These are phyloP conservation scores for Cardiospermum halicacabum DNA, from an alignment of 345 rosid genomes.

Conservation along the genomic window DNA sequence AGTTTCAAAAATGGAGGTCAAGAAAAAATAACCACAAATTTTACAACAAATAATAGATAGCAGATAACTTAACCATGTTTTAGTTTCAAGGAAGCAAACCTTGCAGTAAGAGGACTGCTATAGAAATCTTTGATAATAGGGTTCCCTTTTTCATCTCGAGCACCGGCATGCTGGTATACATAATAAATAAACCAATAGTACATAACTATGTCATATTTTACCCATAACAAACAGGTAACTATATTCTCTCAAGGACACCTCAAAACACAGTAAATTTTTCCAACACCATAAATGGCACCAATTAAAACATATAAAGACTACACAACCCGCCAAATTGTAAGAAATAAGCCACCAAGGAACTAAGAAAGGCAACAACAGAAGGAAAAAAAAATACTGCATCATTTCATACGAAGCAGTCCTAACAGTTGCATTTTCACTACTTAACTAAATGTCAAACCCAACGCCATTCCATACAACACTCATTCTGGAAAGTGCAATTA, in stretches of 20 bases:
- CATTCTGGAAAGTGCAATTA: neutral
- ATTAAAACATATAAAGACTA: neutral
- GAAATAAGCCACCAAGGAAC: neutral
- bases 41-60: neutral
- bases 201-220: neutral
- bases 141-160: constrained; percentile 72
- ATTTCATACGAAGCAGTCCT: neutral
- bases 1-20: constrained; percentile 16
- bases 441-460: neutral
- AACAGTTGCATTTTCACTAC: neutral
- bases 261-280: neutral
- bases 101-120: constrained; percentile 89
- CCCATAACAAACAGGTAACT: neutral
- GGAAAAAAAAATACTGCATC: neutral
- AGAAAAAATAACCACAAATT: neutral
- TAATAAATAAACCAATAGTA: too few species aligned
- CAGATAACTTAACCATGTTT: neutral
- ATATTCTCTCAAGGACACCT: neutral
- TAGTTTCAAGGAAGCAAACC: constrained; percentile 34
- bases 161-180: constrained; percentile 65
- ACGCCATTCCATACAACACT: neutral
- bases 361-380: neutral
- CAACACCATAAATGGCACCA: constrained; percentile 1
- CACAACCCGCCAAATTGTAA: neutral
- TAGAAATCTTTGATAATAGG: constrained; percentile 79